phyloP scores from a whole-genome alignment of 73 alveolate species.

The Symbiodinium pilosum region DNA sequence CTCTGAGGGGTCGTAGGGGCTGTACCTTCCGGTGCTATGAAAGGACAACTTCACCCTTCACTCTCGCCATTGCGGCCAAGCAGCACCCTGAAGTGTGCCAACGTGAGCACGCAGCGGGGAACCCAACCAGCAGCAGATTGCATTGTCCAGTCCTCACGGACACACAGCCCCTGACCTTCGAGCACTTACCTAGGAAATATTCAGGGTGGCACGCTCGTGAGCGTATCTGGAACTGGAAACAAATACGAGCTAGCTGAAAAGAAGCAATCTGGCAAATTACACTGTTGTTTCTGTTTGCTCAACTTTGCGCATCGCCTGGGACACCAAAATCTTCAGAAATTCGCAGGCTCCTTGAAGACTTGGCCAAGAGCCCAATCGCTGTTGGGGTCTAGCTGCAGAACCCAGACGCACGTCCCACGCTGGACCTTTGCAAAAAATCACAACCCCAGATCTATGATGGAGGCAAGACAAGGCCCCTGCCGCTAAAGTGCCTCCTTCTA shows the following conservation, averaged over 20 bases:
- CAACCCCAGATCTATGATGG: no score
- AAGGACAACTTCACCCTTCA: no score
- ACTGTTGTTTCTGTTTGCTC: no score
- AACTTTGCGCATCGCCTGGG: neutral
- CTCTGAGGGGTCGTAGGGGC: slow-evolving; percentile 9
- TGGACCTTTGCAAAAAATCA: neutral
- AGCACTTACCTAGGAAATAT: no score
- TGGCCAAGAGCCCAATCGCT: neutral
- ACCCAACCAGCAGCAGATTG: neutral
- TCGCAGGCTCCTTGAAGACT: neutral
- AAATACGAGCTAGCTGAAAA: no score
- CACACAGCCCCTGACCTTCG: no score
- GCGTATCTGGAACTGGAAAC: no score
- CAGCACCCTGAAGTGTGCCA: neutral
- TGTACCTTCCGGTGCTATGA: neutral
- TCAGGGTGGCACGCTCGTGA: no score
- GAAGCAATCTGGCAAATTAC: no score
- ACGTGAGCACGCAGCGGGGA: neutral
- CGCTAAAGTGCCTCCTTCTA: neutral
- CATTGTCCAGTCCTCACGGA: slow-evolving; percentile 10
- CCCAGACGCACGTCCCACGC: slow-evolving; percentile 19
- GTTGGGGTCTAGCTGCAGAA: neutral
- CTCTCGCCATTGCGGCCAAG: neutral
- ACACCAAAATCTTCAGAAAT: neutral
- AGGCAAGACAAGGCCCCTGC: neutral